Conservation (phyloP, 2,329 filamentous ascomycete genomes). For the Clarireedia monteithiana region DNA sequence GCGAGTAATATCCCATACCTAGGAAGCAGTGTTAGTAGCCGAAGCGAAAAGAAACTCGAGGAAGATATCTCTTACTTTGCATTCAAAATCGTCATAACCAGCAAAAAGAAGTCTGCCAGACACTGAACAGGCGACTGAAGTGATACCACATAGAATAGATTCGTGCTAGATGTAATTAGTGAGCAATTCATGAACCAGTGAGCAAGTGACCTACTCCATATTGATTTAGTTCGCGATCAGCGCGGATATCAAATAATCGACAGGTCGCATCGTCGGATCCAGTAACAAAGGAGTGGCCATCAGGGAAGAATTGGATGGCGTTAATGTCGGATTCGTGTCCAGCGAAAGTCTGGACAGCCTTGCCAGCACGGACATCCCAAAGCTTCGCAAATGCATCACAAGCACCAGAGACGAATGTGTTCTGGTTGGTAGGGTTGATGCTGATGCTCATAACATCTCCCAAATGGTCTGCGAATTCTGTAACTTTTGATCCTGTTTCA, state of each 20-base stretch:
- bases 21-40: constrained; percentile 9
- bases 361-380: constrained; percentile 97
- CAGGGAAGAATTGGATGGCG: constrained; percentile 98
- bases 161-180: constrained; percentile 59
- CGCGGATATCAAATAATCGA: constrained; percentile 94
- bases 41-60: background rate
- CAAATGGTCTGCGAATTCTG: constrained; percentile 95
- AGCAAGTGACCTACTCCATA: constrained; percentile 48
- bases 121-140: constrained; percentile 94
- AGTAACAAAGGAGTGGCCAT: constrained; percentile 96
- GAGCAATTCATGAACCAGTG: constrained; percentile 10
- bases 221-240: constrained; percentile 70
- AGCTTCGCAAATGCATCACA: constrained; percentile 98
- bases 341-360: constrained; percentile 97
- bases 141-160: constrained; percentile 95
- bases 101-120: constrained; percentile 93
- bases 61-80: constrained; percentile 65
- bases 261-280: constrained; percentile 97
- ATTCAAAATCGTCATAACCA: constrained; percentile 98
- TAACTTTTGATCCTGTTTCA: constrained; percentile 93
- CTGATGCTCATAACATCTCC: constrained; percentile 99
- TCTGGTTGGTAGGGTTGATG: constrained; percentile 98
- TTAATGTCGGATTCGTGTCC: constrained; percentile 99
- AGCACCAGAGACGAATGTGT: constrained; percentile 98
- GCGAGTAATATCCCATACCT: constrained; percentile 97